Base-by-base conservation (phyloP, 257 asterid genomes). In the Marsdenia floribunda region DNA sequence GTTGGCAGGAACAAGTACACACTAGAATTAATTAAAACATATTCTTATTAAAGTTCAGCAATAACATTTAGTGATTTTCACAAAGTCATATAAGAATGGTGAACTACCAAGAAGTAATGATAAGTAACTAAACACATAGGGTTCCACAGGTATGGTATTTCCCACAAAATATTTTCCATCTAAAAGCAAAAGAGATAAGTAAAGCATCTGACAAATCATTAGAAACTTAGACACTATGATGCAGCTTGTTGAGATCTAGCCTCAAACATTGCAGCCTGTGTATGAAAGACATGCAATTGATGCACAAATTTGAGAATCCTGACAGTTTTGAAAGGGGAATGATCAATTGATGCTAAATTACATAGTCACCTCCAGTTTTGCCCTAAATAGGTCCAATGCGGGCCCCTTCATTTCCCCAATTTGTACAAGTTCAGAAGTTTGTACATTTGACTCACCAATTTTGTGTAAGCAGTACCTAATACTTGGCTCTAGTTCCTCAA, bases 191-290 rank as follows among this genome's bases (percentile, higher is more conserved):
- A 76, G 44, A 35, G n/a, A 37, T 37, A 76, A 22, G 21, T 19
- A 54, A 19, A 5, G 47, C 1, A 7, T 7, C 37, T 35, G n/a
- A 2, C 5, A 37, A 37, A 35, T n/a, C 44, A 54, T 66, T 18
- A 38, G 42, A 57, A 29, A 55, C 38, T n/a, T 19, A 37, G 53
- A 55, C 22, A n/a, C n/a, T n/a, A 86, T 35, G 98, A 92, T 79
- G 96, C 94, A 60, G 97, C 99, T 80, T 93, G 98, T 88, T 92
- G 99, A 60, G 97, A 89, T 80, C 99, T 96, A 81, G 96, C 98
- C 84, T 95, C 99, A 59, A 97, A 90, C 96, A 90, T 89, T 81
- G 82, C 98, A 85, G 99, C 98, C 98, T 94, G 85, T 74, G 76
- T 22, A 78, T 74, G 71, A 58, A 74, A 76, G 76, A 78, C 54